Evolutionary conservation across 345 rosid genomes (phyloP), one percentile per base, ranked within the genome.

Genomic region (Citrus sp.): DNA sequence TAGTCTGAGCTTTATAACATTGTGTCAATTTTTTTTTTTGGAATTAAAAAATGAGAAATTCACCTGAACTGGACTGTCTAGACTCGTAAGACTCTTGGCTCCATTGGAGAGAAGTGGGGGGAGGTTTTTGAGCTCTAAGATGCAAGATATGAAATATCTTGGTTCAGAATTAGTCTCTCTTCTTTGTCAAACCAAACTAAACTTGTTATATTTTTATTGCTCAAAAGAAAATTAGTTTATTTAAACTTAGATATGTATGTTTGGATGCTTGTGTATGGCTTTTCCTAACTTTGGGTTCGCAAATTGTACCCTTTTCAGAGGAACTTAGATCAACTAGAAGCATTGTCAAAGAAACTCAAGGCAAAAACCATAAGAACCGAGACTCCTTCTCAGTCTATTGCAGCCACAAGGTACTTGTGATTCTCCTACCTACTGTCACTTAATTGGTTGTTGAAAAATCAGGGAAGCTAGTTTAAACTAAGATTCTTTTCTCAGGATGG

Each of bases 291-390:
- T 42, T 74, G 71, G 64, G 51, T 81, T 75, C 12, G 6, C 64
- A 34, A 74, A 74, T 73, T 83, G 4, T 76, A 68, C 28, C 18
- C 80, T 63, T 71, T 79, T 76, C 90, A 96, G 99, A 92, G 98
- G 86, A 96, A 94, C 81, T 86, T 96, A 79, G 99, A 96, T 72
- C 99, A 96, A 75, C 74, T 94, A 83, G 98, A 96, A 88, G 92
- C 98, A 67, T 84, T 96, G 30, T 96, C 98, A 19, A 92, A 89
- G 93, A 96, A 96, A 88, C 98, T 96, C 79, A 94, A 94, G 82
- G 97, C 97, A 38, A 96, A 92, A 79, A 89, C 98, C 72, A 77
- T 90, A 80, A 89, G 99, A 82, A 82, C 86, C 56, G 99, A 94
- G 84, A 91, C 98, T 80, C 93, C 99, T 84, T 92, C 99, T 74